Evolutionary conservation across 306 rosid genomes (phyloP), one percentile per base, ranked within the genome.

Genomic region (Fagus crenata): DNA sequence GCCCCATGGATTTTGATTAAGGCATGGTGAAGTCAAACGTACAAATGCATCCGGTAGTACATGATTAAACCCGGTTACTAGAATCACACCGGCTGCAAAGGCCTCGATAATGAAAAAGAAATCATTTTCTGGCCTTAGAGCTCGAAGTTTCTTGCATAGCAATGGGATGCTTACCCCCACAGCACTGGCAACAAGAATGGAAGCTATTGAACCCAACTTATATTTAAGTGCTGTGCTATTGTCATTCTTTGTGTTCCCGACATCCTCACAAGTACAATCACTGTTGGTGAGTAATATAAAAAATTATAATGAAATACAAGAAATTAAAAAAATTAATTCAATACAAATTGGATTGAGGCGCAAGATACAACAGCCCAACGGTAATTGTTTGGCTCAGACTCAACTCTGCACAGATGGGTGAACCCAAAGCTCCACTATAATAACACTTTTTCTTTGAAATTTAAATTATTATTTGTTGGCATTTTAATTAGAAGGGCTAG

Each of bases 31-130:
- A 31, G 85, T 77, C 82, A 88, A 53, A 41, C 42, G 77, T 11
- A 75, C 69, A 46, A 89, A 86, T 4, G 89, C 90, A 17, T 87
- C 86, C 0, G 87, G 89, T 7, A 83, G 78, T 28, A 88, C 84
- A 40, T 85, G 89, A 31, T 85, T 35, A 75, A 85, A 83, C 17
- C 75, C 83, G 1, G 89, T 88, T 0, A 83, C 79, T 22, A 83
- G 72, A 68, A 88, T 85, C 1, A 88, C 75, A 5, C 89, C 85
- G 0, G 85, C 89, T 2, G 89, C 86, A 2, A 88, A 88, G 3
- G 88, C 90, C 68, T 85, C 85, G 7, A 83, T 58, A 2, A 83
- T 22, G 81, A 85, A 85, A 75, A 89, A 89, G 0, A 81, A 67
- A 37, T 81, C 79, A 1, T 72, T 85, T 12, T 86, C 85, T 0